Percentiles rank a stretch among this genome's conserved stretches.
phyloP scores from a whole-genome alignment of 23 red algal genomes.

The Agarophyton chilense region DNA sequence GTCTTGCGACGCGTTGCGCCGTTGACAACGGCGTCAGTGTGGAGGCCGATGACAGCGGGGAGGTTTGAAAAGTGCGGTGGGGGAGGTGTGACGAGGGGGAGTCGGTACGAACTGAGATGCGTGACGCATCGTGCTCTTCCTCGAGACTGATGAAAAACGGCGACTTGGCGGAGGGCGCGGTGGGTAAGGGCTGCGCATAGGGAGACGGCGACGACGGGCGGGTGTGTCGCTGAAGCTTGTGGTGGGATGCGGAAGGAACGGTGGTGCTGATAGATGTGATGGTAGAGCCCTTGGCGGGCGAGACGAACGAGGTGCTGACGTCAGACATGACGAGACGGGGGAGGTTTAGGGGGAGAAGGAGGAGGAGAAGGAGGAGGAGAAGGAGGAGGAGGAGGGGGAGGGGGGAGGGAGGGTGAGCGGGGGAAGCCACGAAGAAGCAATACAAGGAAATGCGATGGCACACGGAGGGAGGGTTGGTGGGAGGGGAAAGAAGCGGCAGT shows the following conservation, averaged over 20 bases:
- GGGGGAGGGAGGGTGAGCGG: too few species aligned
- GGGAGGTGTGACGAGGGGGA: not conserved
- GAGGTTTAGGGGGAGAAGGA: not conserved
- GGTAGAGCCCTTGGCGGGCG: not conserved
- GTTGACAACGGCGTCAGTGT: not conserved
- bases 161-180: slow-evolving; percentile 6
- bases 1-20: not conserved
- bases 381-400: too few species aligned
- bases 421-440: too few species aligned
- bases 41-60: slow-evolving; percentile 5
- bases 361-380: not conserved
- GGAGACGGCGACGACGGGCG: not conserved
- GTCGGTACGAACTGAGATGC: not conserved
- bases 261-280: slow-evolving; percentile 28
- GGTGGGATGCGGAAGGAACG: not conserved
- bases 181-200: not conserved
- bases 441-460: too few species aligned
- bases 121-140: slow-evolving; percentile 15
- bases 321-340: not conserved
- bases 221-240: not conserved
- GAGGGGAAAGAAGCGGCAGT: too few species aligned
- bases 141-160: slow-evolving; percentile 22
- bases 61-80: not conserved
- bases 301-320: not conserved
- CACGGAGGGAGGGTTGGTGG: too few species aligned